Evolutionary conservation across 2,329 filamentous ascomycete genomes (phyloP).

Genomic region (Penicillium thymicola): DNA sequence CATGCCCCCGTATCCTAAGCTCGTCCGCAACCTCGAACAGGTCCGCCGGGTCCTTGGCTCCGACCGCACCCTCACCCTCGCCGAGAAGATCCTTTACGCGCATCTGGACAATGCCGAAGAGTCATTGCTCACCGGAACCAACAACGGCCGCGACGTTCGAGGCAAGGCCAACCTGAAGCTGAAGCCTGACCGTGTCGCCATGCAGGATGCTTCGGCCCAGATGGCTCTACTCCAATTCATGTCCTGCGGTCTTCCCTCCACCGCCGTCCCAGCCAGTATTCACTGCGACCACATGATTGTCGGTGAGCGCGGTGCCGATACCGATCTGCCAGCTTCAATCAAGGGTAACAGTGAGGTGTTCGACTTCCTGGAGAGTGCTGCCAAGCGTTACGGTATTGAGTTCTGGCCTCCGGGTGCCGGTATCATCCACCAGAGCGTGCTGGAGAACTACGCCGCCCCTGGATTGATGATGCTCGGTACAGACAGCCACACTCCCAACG

Average conservation of each 20-base stretch:
- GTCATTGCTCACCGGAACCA: slow-evolving; percentile 75
- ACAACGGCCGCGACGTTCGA: slow-evolving; percentile 78
- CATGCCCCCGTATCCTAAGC: slow-evolving; percentile 76
- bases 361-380: slow-evolving; percentile 91
- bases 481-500: slow-evolving; percentile 96
- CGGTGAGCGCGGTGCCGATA: slow-evolving; percentile 82
- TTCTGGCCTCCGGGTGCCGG: slow-evolving; percentile 93
- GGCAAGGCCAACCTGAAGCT: slow-evolving; percentile 92
- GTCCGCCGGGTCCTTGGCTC: slow-evolving; percentile 71
- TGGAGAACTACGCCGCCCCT: slow-evolving; percentile 97
- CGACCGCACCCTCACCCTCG: slow-evolving; percentile 68
- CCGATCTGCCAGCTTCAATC: slow-evolving; percentile 80
- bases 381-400: slow-evolving; percentile 87
- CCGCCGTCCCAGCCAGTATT: slow-evolving; percentile 92
- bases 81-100: slow-evolving; percentile 97
- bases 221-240: slow-evolving; percentile 99
- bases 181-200: slow-evolving; percentile 94
- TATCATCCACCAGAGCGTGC: slow-evolving; percentile 94
- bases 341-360: slow-evolving; percentile 95
- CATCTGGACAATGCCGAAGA: slow-evolving; percentile 89
- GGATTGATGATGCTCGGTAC: slow-evolving; percentile 99
- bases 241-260: slow-evolving; percentile 84
- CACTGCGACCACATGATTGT: slow-evolving; percentile 99
- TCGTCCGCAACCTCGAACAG: slow-evolving; percentile 71
- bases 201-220: slow-evolving; percentile 98